phyloP scores from a whole-genome alignment of 2,329 filamentous ascomycete genomes.

The Endothia cerciana region DNA sequence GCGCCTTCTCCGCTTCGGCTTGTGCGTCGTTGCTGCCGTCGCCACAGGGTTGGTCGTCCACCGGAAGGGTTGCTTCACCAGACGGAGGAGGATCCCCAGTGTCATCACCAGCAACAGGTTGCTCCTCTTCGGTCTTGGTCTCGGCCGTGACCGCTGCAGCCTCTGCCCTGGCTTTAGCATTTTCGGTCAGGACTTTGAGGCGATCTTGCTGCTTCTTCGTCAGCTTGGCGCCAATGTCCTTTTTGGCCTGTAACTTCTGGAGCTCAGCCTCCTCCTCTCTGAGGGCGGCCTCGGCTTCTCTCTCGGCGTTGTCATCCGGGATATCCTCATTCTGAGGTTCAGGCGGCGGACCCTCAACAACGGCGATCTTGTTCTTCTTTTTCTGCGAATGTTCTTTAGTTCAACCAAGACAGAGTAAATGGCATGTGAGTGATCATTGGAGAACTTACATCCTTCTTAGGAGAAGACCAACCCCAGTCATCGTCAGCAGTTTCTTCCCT shows the following conservation, averaged over 20 bases:
- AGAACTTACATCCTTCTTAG: conserved; percentile 30
- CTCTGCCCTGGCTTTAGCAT: conserved; percentile 16
- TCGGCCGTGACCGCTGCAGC: conserved; percentile 19
- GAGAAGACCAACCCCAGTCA: conserved; percentile 25
- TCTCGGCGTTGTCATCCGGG: neutral
- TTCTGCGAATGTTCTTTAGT: conserved; percentile 27
- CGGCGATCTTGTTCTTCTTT: conserved; percentile 35
- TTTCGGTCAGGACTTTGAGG: conserved; percentile 22
- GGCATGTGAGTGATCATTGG: too few relatives aligned
- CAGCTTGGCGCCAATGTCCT: conserved; percentile 20
- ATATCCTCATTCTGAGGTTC: conserved; percentile 4
- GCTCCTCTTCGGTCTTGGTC: conserved; percentile 5
- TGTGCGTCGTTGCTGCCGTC: conserved; percentile 16
- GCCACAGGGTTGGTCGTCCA: neutral
- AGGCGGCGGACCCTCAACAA: conserved; percentile 22
- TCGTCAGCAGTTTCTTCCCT: conserved; percentile 30
- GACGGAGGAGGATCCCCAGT: neutral
- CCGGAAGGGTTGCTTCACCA: neutral
- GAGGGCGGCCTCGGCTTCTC: conserved; percentile 25
- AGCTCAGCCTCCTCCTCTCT: conserved; percentile 39
- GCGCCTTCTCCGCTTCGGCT: conserved; percentile 32
- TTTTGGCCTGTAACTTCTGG: conserved; percentile 32
- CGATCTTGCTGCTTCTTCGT: conserved; percentile 22
- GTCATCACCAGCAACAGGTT: neutral
- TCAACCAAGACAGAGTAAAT: neutral